Percentiles rank a stretch among this genome's conserved stretches.
These are phyloP conservation scores for Paraphoma sp. DNA, from an alignment of 2,329 filamentous ascomycete species.

Conservation along the genomic window DNA sequence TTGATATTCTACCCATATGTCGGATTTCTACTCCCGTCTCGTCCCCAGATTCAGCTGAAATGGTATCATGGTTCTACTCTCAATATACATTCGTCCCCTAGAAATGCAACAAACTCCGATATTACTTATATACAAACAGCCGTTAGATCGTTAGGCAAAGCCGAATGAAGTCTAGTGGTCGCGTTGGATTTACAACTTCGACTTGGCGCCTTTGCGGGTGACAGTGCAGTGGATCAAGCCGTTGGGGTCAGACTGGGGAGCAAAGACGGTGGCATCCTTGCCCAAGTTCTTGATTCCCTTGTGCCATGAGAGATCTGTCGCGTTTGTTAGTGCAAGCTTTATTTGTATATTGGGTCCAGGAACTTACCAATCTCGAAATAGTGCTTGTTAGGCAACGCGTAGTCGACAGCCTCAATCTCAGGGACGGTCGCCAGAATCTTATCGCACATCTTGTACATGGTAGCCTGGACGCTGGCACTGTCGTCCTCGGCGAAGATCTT, in stretches of 20 bases:
- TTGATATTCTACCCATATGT: background rate
- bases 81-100: conserved; percentile 18
- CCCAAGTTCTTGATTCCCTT: conserved; percentile 95
- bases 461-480: conserved; percentile 92
- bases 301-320: conserved; percentile 89
- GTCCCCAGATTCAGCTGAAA: conserved; percentile 10
- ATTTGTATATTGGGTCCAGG: background rate
- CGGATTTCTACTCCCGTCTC: conserved; percentile 21
- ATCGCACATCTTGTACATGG: conserved; percentile 99
- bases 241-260: conserved; percentile 90
- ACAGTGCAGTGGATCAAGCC: conserved; percentile 96
- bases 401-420: conserved; percentile 75
- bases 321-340: conserved; percentile 14
- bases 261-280: conserved; percentile 93
- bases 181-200: conserved; percentile 49
- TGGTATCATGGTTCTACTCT: conserved; percentile 41
- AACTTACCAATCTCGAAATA: conserved; percentile 91
- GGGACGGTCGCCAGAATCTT: conserved; percentile 80
- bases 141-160: conserved; percentile 12
- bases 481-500: conserved; percentile 89
- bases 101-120: conserved; percentile 11
- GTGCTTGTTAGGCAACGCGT: conserved; percentile 95
- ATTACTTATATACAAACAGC: conserved; percentile 20
- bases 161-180: conserved; percentile 1
- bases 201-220: conserved; percentile 59